Evolutionary conservation across 192 early-diverging fungal genomes (phyloP).

Genomic region (Linnemannia exigua): DNA sequence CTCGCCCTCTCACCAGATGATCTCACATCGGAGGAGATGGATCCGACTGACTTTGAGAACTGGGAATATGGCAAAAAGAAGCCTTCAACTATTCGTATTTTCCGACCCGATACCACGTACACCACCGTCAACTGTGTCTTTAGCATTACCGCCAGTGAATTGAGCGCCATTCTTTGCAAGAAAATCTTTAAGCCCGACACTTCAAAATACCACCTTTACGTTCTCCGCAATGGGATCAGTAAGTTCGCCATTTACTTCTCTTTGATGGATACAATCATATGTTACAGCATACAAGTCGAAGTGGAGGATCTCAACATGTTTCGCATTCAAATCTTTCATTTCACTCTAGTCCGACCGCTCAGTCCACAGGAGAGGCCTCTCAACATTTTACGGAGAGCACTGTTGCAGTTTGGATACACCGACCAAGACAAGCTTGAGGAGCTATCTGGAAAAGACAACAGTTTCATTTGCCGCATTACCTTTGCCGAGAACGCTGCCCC

Average conservation of each 20-base stretch:
- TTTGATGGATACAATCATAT: neutral
- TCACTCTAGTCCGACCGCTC: conserved; percentile 77
- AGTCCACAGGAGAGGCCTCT: conserved; percentile 78
- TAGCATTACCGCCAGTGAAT: conserved; percentile 78
- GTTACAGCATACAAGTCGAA: neutral
- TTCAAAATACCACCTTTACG: conserved; percentile 62
- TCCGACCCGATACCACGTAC: conserved; percentile 84
- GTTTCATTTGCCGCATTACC: conserved; percentile 85
- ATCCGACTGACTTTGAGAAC: conserved; percentile 33
- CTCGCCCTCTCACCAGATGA: conserved; percentile 32
- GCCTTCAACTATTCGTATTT: conserved; percentile 74
- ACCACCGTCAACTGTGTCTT: conserved; percentile 80
- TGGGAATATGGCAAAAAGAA: conserved; percentile 50
- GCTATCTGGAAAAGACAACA: conserved; percentile 88
- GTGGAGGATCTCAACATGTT: neutral
- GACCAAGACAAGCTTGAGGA: conserved; percentile 82
- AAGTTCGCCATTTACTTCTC: conserved; percentile 6
- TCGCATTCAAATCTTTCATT: neutral
- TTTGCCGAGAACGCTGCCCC: conserved; percentile 63
- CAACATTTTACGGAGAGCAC: conserved; percentile 76
- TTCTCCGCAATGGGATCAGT: conserved; percentile 59
- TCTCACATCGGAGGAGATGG: conserved; percentile 31
- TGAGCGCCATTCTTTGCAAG: conserved; percentile 79
- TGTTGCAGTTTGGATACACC: conserved; percentile 87
- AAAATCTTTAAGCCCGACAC: conserved; percentile 88